A percentile compares a stretch with the other conserved stretches of the same genome.
These are phyloP conservation scores for Dittrichia graveolens DNA, from an alignment of 129 eudicot genomes.

Conservation along the genomic window DNA sequence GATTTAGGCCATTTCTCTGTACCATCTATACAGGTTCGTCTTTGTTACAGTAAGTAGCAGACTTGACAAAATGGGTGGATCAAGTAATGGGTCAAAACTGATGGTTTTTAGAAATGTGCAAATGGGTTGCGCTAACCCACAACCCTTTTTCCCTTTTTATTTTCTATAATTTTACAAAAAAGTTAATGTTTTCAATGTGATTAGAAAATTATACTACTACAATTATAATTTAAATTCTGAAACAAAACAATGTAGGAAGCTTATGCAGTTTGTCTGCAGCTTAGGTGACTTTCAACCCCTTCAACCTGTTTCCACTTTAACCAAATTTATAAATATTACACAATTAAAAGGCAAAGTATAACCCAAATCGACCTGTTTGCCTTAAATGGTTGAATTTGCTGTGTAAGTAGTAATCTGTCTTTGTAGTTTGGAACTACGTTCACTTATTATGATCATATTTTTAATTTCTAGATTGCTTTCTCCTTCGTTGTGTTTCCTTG, in stretches of 20 bases:
- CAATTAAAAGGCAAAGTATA: too few relatives aligned
- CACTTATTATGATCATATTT: conserved; percentile 11
- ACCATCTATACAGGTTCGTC: conserved; percentile 79
- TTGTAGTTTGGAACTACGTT: background rate
- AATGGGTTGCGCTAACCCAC: background rate
- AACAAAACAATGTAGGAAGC: too few relatives aligned
- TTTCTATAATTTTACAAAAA: background rate
- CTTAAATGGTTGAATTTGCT: background rate
- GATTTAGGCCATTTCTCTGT: conserved; percentile 97
- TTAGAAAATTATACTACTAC: background rate
- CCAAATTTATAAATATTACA: too few relatives aligned
- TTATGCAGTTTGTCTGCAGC: too few relatives aligned
- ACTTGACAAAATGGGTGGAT: background rate
- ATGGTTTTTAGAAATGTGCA: background rate
- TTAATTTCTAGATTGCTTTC: conserved; percentile 74
- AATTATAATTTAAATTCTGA: too few relatives aligned
- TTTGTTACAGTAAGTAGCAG: background rate
- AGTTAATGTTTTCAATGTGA: background rate
- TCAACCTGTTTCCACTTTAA: background rate
- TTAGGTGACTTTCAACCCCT: too few relatives aligned
- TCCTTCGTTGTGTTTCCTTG: conserved; percentile 91
- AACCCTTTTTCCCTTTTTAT: background rate
- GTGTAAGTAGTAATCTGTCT: background rate
- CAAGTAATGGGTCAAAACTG: background rate
- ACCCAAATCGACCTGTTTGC: conserved; percentile 8